Percentiles rank a stretch among this genome's conserved stretches.
Conservation (phyloP, 768 basidiomycete species). For the Panellus pusillus region DNA sequence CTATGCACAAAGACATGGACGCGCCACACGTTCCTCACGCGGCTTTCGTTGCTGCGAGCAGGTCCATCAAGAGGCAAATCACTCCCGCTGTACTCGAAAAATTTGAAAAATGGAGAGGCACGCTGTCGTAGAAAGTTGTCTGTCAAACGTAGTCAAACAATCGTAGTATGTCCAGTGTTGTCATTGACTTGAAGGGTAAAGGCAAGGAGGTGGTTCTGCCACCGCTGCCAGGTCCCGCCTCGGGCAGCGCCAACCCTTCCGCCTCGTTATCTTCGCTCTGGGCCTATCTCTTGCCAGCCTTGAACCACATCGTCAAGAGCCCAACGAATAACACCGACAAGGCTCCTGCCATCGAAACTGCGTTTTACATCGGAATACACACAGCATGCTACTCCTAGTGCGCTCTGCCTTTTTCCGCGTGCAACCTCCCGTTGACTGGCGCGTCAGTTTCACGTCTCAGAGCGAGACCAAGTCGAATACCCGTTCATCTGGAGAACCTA, state of each 20-base stretch:
- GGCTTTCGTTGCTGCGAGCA: constrained; percentile 76
- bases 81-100: constrained; percentile 74
- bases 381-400: constrained; percentile 84
- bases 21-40: constrained; percentile 70
- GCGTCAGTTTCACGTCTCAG: constrained; percentile 52
- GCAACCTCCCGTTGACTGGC: constrained; percentile 20
- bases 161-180: neutral
- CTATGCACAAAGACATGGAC: constrained; percentile 87
- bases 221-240: constrained; percentile 31
- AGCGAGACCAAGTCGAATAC: constrained; percentile 42
- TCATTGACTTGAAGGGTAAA: constrained; percentile 27
- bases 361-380: constrained; percentile 75
- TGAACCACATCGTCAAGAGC: constrained; percentile 76
- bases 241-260: constrained; percentile 71
- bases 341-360: constrained; percentile 69
- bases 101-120: constrained; percentile 65
- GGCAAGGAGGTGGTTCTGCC: constrained; percentile 27
- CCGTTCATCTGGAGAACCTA: constrained; percentile 31
- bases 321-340: constrained; percentile 59
- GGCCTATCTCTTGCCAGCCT: constrained; percentile 72
- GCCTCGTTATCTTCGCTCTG: constrained; percentile 71
- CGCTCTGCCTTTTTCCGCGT: constrained; percentile 9
- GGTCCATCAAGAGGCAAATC: constrained; percentile 73
- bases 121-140: neutral
- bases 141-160: neutral